These are phyloP conservation scores for Syzygium grande DNA, from an alignment of 345 rosid species.

Conservation along the genomic window DNA sequence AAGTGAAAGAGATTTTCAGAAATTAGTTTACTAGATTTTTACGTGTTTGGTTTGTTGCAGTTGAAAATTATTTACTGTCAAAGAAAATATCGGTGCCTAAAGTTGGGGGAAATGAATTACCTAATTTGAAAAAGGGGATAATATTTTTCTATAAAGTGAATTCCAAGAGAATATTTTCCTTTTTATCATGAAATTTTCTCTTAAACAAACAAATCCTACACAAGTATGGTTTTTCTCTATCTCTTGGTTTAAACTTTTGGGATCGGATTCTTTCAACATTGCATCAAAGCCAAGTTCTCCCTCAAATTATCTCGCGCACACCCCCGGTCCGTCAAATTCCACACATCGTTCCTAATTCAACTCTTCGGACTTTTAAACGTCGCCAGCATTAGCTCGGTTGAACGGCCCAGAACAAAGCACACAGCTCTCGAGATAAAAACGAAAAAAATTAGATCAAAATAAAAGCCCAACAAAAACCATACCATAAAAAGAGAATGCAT, in stretches of 20 bases:
- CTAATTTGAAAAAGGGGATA: fast-evolving
- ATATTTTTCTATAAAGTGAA: background rate
- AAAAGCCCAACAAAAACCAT: background rate
- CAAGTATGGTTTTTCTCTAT: background rate
- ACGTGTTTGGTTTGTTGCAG: fast-evolving
- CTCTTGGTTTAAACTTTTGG: background rate
- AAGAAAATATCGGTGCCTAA: background rate
- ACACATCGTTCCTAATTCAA: background rate
- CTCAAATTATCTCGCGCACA: fast-evolving
- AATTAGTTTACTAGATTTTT: background rate
- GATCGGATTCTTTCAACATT: background rate
- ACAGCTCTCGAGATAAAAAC: too few relatives aligned
- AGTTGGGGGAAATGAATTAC: background rate
- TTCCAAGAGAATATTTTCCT: background rate
- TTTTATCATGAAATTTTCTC: background rate
- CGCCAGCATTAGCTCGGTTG: fast-evolving
- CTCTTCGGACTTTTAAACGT: background rate
- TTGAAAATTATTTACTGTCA: fast-evolving
- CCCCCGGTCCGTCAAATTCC: background rate
- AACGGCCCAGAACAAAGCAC: fast-evolving
- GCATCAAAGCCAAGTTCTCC: background rate
- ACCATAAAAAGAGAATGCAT: background rate
- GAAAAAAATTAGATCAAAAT: background rate
- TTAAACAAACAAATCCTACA: background rate
- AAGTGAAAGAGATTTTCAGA: background rate